These are phyloP conservation scores for Pleurotus platypus DNA, from an alignment of 768 basidiomycete genomes.

Conservation along the genomic window DNA sequence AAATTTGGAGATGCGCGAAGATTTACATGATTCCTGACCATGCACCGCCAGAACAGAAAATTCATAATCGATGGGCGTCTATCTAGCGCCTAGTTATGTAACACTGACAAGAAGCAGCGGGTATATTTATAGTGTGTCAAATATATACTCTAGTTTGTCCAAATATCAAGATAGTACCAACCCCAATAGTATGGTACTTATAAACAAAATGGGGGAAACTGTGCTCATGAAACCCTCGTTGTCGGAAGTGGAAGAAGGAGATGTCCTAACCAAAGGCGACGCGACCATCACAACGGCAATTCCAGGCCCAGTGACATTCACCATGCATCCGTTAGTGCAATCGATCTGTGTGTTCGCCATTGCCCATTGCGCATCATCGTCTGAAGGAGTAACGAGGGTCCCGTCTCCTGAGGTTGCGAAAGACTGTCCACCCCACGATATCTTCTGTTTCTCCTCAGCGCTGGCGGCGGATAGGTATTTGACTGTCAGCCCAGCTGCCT, in stretches of 20 bases:
- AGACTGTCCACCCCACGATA: constrained; percentile 61
- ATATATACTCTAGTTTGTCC: no score
- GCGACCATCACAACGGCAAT: constrained; percentile 40
- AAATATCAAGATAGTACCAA: not conserved
- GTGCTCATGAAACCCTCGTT: not conserved
- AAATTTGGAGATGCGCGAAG: no score
- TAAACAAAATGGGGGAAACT: not conserved
- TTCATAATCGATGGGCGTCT: constrained; percentile 5
- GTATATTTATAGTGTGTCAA: no score
- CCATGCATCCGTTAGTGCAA: constrained; percentile 41
- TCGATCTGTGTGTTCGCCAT: constrained; percentile 30
- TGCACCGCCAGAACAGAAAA: not conserved
- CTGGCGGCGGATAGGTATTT: constrained; percentile 47
- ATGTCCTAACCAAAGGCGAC: not conserved
- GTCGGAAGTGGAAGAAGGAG: not conserved
- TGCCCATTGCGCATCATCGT: constrained; percentile 27
- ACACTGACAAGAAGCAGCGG: no score
- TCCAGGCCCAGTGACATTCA: constrained; percentile 46
- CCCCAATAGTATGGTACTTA: not conserved
- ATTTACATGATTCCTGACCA: no score
- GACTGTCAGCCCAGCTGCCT: constrained; percentile 23
- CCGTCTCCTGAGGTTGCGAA: constrained; percentile 39
- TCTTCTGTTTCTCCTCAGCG: constrained; percentile 46
- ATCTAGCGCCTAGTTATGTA: no score
- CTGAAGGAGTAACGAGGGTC: constrained; percentile 19